Evolutionary conservation across 2,329 filamentous ascomycete genomes (phyloP).

Genomic region (Hymenoscyphus occultus): DNA sequence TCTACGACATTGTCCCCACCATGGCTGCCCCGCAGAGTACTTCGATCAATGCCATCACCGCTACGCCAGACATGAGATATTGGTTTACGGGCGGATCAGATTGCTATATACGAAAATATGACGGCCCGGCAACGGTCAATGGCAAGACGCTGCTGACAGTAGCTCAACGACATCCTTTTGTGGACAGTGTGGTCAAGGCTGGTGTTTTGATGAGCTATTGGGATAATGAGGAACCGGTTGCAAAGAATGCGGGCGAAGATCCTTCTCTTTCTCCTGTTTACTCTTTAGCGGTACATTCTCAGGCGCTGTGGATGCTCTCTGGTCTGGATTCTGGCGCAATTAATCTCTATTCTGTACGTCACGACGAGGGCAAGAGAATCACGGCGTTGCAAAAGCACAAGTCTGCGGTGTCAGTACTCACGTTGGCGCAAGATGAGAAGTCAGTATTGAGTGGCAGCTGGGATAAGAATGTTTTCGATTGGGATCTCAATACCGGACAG

Average conservation of each 20-base stretch:
- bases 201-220: slow-evolving; percentile 94
- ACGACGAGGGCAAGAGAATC: slow-evolving; percentile 92
- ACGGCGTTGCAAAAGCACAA: slow-evolving; percentile 77
- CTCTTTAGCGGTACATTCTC: slow-evolving; percentile 84
- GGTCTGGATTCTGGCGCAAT: slow-evolving; percentile 89
- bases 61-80: slow-evolving; percentile 91
- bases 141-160: slow-evolving; percentile 91
- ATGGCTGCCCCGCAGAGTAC: slow-evolving; percentile 96
- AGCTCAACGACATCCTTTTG: slow-evolving; percentile 92
- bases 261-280: slow-evolving; percentile 83
- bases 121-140: slow-evolving; percentile 92
- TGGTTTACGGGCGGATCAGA: slow-evolving; percentile 93
- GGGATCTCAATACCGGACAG: slow-evolving; percentile 87
- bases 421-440: slow-evolving; percentile 77
- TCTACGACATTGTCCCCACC: slow-evolving; percentile 94
- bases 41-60: slow-evolving; percentile 87
- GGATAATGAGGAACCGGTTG: slow-evolving; percentile 83
- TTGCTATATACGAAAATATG: slow-evolving; percentile 95
- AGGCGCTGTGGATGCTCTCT: slow-evolving; percentile 87
- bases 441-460: slow-evolving; percentile 89
- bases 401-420: slow-evolving; percentile 86
- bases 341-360: slow-evolving; percentile 87
- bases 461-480: slow-evolving; percentile 93
- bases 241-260: slow-evolving; percentile 47
- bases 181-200: slow-evolving; percentile 94